Evolutionary conservation across 2,329 filamentous ascomycete genomes (phyloP).

Genomic region (Aureobasidium subglaciale): DNA sequence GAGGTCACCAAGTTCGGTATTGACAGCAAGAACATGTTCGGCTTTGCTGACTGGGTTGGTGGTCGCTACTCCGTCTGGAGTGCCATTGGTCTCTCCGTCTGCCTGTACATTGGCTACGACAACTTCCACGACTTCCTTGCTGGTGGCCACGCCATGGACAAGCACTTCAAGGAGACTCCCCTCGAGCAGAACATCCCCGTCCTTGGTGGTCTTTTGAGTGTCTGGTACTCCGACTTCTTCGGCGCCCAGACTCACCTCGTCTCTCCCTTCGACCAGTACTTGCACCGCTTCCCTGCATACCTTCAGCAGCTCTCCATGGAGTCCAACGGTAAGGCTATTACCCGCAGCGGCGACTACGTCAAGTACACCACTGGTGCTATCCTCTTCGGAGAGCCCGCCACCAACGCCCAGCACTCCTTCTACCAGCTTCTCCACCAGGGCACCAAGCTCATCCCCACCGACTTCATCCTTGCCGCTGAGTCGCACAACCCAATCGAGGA

Average conservation of each 20-base stretch:
- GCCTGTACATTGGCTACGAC: slow-evolving; percentile 90
- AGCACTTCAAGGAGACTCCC: slow-evolving; percentile 88
- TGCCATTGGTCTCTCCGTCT: slow-evolving; percentile 90
- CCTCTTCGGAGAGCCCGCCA: slow-evolving; percentile 95
- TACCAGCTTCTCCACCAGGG: slow-evolving; percentile 99
- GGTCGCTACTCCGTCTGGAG: slow-evolving; percentile 99
- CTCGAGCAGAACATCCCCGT: slow-evolving; percentile 92
- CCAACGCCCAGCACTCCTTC: slow-evolving; percentile 99
- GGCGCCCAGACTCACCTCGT: slow-evolving; percentile 96
- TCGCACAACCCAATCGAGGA: slow-evolving; percentile 91
- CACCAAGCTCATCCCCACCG: slow-evolving; percentile 95
- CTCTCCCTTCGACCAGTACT: slow-evolving; percentile 97
- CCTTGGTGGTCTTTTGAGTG: slow-evolving; percentile 84
- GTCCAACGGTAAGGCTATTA: slow-evolving; percentile 97
- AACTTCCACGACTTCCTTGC: slow-evolving; percentile 96
- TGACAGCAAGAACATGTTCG: slow-evolving; percentile 99
- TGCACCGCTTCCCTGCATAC: slow-evolving; percentile 98
- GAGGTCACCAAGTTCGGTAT: slow-evolving; percentile 99
- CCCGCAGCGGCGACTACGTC: slow-evolving; percentile 76
- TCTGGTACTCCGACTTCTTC: slow-evolving; percentile 99
- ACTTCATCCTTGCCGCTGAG: slow-evolving; percentile 94
- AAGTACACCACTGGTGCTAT: slow-evolving; percentile 97
- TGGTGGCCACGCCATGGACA: slow-evolving; percentile 95
- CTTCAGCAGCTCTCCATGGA: slow-evolving; percentile 99
- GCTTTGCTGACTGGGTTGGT: slow-evolving; percentile 97